These are phyloP conservation scores for Dalechampia spathulata DNA, from an alignment of 441 rosid genomes.

Conservation along the genomic window DNA sequence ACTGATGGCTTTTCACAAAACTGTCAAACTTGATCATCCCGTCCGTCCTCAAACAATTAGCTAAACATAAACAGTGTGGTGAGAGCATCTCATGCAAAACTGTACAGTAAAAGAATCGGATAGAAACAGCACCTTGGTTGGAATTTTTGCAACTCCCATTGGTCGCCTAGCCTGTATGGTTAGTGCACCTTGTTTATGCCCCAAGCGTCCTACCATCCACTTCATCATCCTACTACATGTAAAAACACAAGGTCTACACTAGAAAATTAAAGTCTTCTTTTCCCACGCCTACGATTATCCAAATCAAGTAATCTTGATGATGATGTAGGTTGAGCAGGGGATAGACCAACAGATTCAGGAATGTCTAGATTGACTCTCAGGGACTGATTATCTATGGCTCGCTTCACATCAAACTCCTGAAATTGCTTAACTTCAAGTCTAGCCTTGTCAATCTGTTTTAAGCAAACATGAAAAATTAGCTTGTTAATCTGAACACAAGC, in stretches of 20 bases:
- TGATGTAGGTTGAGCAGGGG: constrained; percentile 36
- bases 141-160: background rate
- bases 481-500: background rate
- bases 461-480: constrained; percentile 2
- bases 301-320: constrained; percentile 62
- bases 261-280: constrained; percentile 40
- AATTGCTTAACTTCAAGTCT: constrained; percentile 46
- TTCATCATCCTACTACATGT: background rate
- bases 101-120: constrained; percentile 7
- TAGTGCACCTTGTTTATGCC: background rate
- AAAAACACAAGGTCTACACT: background rate
- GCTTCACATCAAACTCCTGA: constrained; percentile 36
- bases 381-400: constrained; percentile 31
- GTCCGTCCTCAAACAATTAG: no score
- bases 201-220: background rate
- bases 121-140: background rate
- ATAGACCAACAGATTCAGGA: constrained; percentile 81
- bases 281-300: constrained; percentile 58
- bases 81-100: background rate
- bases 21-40: no score
- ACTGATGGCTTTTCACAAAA: no score
- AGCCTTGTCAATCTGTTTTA: constrained; percentile 55
- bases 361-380: constrained; percentile 63
- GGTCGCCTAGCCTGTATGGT: background rate
- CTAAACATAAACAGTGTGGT: no score